Base-by-base conservation (phyloP, 1,139 yeast genomes). In the Hyphopichia khmerensis region DNA sequence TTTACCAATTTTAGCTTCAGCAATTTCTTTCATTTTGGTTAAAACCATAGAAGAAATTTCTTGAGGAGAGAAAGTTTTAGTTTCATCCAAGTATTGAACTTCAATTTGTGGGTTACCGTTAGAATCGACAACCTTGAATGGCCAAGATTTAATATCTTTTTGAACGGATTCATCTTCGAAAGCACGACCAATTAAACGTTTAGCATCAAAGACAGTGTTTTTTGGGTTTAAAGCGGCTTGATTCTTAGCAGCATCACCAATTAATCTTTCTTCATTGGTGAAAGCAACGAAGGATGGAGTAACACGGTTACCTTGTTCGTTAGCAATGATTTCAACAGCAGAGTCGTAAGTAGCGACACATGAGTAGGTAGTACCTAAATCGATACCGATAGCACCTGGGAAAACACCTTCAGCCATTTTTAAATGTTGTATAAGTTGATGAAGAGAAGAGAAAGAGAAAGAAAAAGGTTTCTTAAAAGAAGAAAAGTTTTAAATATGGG, bases 361-460 rank as follows among this genome's bases (percentile, higher is more conserved):
- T 55, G 97, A 90, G 87, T 91, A 88, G 60, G 96, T 88, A 65
- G 97, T 90, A 84, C 98, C 98, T 79, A 89, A 86, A 86, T 89
- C 96, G 89, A 91, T 91, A 81, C 99, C 98, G 80, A 91, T 90
- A 79, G 98, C 98, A 84, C 96, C 96, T 84, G 91, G 95, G 87
- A 87, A 91, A 80, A 91, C 95, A 87, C 96, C 96, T 84, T 91
- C 97, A 84, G 91, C 88, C 91, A 85, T 85, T 72, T 72, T 80
- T 39, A 33, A 46, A 44, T 48, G 42, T 44, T 42, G 41, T 44
- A 47, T 42, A 43, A 43, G 44, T 42, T 46, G 50, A 46, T 41
- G 48, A 46, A 41, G 46, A 48, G 46, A 45, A 49, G 50, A 54
- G 47, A 49, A 43, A 46, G 47, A 52, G 46, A 47, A 43, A 33